Evolutionary conservation across 192 early-diverging fungal genomes (phyloP), one percentile per base, ranked within the genome.

Genomic region (Backusella circina): DNA sequence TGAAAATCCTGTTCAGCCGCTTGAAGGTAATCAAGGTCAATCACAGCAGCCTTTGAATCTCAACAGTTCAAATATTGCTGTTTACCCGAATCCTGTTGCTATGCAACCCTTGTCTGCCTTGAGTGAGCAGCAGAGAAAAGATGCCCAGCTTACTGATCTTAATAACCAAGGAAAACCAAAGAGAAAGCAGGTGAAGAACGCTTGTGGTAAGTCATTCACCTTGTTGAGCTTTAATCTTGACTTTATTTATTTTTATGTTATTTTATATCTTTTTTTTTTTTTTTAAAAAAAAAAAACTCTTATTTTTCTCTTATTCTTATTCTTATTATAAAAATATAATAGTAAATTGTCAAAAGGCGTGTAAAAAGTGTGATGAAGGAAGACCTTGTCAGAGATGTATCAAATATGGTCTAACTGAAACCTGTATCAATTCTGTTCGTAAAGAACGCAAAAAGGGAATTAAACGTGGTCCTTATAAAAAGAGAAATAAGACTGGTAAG

Each of bases 291-390:
- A 41, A 54, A 16, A n/a, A 54, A 28, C 26, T 28, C 21, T 28
- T 26, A 5, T 26, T 8, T 57, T 28, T 16, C 13, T 39, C 18
- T 57, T n/a, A 7, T 23, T 28, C 16, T 39, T 70, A 28, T 21
- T 26, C 9, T 38, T 10, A 8, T 10, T 41, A 16, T 9, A 18
- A 32, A 67, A n/a, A n/a, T n/a, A n/a, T n/a, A n/a, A 39, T 79
- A 87, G 86, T 94, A 21, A 93, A 96, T 71, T 97, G 96, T 69
- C 92, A 94, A 82, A 90, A 91, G 38, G 90, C 94, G 0, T 95
- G 94, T 80, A 97, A 97, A 80, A 97, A 96, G 78, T 97, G 96
- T 76, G 94, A 94, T 69, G 89, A 91, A 51, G 90, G 81, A 21
- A 78, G 96, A 35, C 96, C 96, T 5, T 97, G 96, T 69, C 75